These are phyloP conservation scores for Cryphonectria carpinicola DNA, from an alignment of 2,329 filamentous ascomycete genomes.

Conservation along the genomic window DNA sequence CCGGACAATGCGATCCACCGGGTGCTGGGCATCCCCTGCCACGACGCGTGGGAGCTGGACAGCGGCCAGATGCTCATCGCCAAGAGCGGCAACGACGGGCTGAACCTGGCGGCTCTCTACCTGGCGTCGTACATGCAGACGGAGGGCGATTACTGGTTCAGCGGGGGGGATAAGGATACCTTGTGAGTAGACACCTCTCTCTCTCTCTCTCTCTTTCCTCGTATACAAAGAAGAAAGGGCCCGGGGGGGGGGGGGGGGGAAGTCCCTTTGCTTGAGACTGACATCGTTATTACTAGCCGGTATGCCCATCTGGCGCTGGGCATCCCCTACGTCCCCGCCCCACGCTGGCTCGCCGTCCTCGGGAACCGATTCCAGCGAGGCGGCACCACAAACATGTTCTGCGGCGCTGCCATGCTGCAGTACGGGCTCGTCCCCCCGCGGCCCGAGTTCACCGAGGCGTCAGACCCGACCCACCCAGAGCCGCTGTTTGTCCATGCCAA, in stretches of 20 bases:
- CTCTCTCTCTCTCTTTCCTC: not conserved
- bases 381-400: constrained; percentile 13
- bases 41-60: constrained; percentile 29
- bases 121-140: constrained; percentile 26
- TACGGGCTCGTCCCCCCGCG: constrained; percentile 22
- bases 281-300: constrained; percentile 11
- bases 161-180: constrained; percentile 28
- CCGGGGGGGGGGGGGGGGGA: too few relatives aligned
- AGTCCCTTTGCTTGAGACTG: too few relatives aligned
- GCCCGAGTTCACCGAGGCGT: constrained; percentile 7
- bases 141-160: constrained; percentile 27
- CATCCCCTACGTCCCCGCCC: constrained; percentile 27
- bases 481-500: constrained; percentile 29
- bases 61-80: constrained; percentile 27
- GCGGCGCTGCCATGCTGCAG: constrained; percentile 29
- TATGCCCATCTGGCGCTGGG: constrained; percentile 27
- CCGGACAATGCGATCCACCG: constrained; percentile 28
- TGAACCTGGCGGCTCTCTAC: constrained; percentile 28
- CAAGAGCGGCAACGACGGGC: constrained; percentile 25
- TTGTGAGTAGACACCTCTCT: constrained; percentile 14
- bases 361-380: constrained; percentile 17
- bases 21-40: constrained; percentile 25
- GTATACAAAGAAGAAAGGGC: not conserved
- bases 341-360: constrained; percentile 27
- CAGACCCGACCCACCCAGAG: constrained; percentile 20